Conservation (phyloP, 306 rosid species). For the Lathyrus sativus region DNA sequence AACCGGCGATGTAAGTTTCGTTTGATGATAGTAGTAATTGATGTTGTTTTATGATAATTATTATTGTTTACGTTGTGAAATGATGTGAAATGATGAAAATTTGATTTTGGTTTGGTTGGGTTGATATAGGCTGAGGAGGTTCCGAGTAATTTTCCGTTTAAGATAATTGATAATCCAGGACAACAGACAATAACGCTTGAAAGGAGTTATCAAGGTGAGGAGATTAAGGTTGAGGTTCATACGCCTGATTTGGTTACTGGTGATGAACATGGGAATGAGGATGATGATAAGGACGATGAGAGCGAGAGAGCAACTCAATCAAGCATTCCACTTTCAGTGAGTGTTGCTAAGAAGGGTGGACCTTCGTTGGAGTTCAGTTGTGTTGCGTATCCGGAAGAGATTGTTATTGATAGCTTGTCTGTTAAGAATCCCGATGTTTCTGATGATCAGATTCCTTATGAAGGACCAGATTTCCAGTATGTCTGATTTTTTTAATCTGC, state of each 20-base stretch:
- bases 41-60: not conserved
- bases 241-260: conserved; percentile 91
- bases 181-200: conserved; percentile 63
- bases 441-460: conserved; percentile 76
- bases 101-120: conserved; percentile 25
- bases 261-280: conserved; percentile 37
- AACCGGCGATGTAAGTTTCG: conserved; percentile 49
- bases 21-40: not conserved
- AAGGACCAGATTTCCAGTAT: conserved; percentile 94
- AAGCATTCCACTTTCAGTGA: conserved; percentile 70
- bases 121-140: conserved; percentile 62
- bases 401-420: conserved; percentile 66
- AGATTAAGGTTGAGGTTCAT: conserved; percentile 76
- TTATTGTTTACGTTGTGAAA: not conserved
- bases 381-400: conserved; percentile 78
- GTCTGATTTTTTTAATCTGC: conserved; percentile 1
- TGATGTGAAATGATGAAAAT: not conserved
- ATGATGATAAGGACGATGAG: conserved; percentile 40
- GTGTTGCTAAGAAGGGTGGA: conserved; percentile 65
- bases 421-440: conserved; percentile 63
- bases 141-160: conserved; percentile 72
- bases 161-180: conserved; percentile 68
- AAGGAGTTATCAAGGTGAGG: conserved; percentile 75
- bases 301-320: conserved; percentile 56
- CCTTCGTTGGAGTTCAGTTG: conserved; percentile 67